Conservation (phyloP, 1,284 basidiomycete genomes). For the Coriolopsis trogii region DNA sequence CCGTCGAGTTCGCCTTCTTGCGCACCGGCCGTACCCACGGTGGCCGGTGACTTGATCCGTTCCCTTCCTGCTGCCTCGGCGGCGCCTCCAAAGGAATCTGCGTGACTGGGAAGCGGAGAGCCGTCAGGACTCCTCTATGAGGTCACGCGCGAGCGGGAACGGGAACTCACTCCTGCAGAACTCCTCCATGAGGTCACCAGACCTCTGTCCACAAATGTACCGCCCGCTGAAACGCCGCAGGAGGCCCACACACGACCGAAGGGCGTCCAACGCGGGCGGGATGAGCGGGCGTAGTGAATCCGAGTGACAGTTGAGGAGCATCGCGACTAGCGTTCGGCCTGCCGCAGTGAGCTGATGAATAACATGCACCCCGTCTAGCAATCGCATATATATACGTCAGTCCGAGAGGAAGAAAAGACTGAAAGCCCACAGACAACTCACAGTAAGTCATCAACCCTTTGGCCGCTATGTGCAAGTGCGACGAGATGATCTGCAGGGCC, state of each 20-base stretch:
- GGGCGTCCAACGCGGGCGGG: slow-evolving; percentile 77
- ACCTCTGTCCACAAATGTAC: slow-evolving; percentile 85
- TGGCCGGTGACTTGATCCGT: slow-evolving; percentile 58
- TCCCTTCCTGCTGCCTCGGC: slow-evolving; percentile 46
- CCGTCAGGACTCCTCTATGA: background rate
- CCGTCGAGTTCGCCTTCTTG: slow-evolving; percentile 62
- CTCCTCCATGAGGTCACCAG: slow-evolving; percentile 90
- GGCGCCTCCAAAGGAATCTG: slow-evolving; percentile 80
- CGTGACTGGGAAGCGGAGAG: slow-evolving; percentile 57
- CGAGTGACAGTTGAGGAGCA: slow-evolving; percentile 78
- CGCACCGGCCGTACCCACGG: slow-evolving; percentile 88
- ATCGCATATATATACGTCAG: slow-evolving; percentile 3
- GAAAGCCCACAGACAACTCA: slow-evolving; percentile 44
- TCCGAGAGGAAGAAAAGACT: background rate
- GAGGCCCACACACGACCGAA: slow-evolving; percentile 83
- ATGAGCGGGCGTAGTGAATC: slow-evolving; percentile 73
- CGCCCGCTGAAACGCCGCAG: slow-evolving; percentile 78
- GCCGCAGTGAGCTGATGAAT: slow-evolving; percentile 93
- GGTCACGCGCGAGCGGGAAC: background rate
- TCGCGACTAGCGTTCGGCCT: slow-evolving; percentile 85
- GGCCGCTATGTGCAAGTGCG: slow-evolving; percentile 82
- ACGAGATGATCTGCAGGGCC: slow-evolving; percentile 80
- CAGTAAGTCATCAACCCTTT: slow-evolving; percentile 93
- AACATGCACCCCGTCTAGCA: slow-evolving; percentile 84
- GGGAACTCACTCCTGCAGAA: slow-evolving; percentile 80